phyloP scores from a whole-genome alignment of 148 eudicot genomes.

The Chenopodium album region DNA sequence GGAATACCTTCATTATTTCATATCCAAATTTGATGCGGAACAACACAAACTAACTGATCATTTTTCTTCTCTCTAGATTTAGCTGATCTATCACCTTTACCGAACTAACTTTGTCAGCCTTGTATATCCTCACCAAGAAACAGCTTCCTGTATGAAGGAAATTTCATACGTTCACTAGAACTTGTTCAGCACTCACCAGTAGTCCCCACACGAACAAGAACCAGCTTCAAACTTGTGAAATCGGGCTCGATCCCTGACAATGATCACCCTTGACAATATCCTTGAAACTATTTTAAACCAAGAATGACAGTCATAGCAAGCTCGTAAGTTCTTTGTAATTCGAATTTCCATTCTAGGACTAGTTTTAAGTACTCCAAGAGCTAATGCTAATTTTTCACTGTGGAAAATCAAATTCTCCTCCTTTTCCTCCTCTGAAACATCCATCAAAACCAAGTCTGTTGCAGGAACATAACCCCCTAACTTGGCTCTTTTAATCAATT shows the following conservation, averaged over 20 bases:
- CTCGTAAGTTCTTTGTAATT: slow-evolving; percentile 58
- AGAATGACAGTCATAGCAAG: slow-evolving; percentile 66
- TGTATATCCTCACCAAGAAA: background rate
- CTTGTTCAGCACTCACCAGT: slow-evolving; percentile 41
- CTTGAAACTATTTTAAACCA: slow-evolving; percentile 59
- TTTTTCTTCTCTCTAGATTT: background rate
- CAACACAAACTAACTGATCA: background rate
- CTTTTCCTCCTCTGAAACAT: slow-evolving; percentile 73
- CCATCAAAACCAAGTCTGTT: slow-evolving; percentile 64
- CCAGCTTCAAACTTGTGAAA: slow-evolving; percentile 67
- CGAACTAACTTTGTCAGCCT: background rate
- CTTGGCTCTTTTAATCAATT: slow-evolving; percentile 41
- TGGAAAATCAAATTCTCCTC: slow-evolving; percentile 66
- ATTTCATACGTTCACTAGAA: background rate
- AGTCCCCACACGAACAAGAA: slow-evolving; percentile 64
- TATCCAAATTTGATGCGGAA: background rate
- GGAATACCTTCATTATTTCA: slow-evolving; percentile 7
- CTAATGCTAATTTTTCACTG: slow-evolving; percentile 66
- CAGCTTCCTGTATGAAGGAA: background rate
- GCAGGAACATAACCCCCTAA: slow-evolving; percentile 49
- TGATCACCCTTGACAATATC: slow-evolving; percentile 54
- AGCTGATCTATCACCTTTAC: background rate
- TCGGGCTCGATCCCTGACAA: slow-evolving; percentile 67
- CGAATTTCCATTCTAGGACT: slow-evolving; percentile 52
- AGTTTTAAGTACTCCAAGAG: slow-evolving; percentile 57